Base-by-base conservation (phyloP, 768 basidiomycete species). In the Lactarius sp. region DNA sequence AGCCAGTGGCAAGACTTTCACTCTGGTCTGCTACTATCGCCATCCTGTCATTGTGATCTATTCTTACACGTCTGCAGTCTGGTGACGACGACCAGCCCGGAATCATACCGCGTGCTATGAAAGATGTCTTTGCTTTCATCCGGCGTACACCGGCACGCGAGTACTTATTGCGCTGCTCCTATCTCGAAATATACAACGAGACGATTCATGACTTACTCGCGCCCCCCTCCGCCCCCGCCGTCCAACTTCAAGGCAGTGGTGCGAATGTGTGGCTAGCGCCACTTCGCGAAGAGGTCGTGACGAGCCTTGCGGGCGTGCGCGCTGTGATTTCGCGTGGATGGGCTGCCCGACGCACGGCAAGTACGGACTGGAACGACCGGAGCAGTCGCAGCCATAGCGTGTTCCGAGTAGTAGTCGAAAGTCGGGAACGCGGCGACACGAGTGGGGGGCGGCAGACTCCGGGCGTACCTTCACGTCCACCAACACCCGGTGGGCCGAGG, bases 321-420 rank as follows among this genome's bases (percentile, higher is more conserved):
- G 91, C 92, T 63, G 88, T 98, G 5, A 76, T 99, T 69, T 81
- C 83, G 69, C 78, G 92, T 27, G 96, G 96, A 5, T 93, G 97
- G 72, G 85, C 88, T 4, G 87, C 92, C 70, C 78, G 96, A 55
- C 79, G 93, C 64, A 97, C 94, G 4, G 95, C 94, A 0, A 91
- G 86, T 69, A 99, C 97, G n/a, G 96, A 99, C 71, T 99, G 96
- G 96, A 99, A 99, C 72, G 90, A 94, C 70, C 77, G 96, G 62
- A 94, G 92, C 77, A 94, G 92, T 72, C 81, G 96, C 39, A 94
- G 92, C 77, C 96, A 98, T 73, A 92, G 90, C 67, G 91, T 98
- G 0, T 97, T 98, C 74, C 79, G 94, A 36, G 82, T 98, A 34
- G 95, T 98, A 0, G 86, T 96, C 55, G 94, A 97, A 74, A 92